Percentiles rank a stretch among this genome's conserved stretches.
These are phyloP conservation scores for Croton laevigatus DNA, from an alignment of 441 rosid genomes.

Conservation along the genomic window DNA sequence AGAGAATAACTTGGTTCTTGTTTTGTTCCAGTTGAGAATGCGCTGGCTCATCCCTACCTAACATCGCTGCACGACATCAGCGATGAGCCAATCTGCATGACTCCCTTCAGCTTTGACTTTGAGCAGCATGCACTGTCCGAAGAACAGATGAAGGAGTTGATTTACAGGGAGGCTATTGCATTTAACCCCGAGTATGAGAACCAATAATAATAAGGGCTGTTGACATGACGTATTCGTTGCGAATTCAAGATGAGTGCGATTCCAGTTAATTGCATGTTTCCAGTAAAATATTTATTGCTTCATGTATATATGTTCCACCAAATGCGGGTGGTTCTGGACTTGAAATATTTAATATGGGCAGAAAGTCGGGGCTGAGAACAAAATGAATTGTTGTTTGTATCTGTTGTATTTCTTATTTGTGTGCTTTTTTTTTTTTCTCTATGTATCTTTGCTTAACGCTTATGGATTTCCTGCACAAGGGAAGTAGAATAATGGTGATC, in stretches of 20 bases:
- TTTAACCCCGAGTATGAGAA: slow-evolving; percentile 70
- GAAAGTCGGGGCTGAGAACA: slow-evolving; percentile 24
- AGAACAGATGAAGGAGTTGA: slow-evolving; percentile 79
- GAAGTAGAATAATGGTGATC: no score
- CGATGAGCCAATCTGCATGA: slow-evolving; percentile 70
- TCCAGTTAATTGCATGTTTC: slow-evolving; percentile 19
- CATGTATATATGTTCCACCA: slow-evolving; percentile 43
- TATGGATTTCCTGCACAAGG: no score
- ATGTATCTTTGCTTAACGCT: no score
- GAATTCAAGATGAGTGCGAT: slow-evolving; percentile 29
- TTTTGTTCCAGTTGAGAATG: slow-evolving; percentile 56
- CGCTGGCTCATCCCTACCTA: slow-evolving; percentile 83
- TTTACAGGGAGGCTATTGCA: slow-evolving; percentile 72
- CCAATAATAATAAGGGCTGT: slow-evolving; percentile 14
- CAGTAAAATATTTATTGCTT: slow-evolving; percentile 25
- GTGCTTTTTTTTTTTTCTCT: neutral
- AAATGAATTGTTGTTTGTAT: slow-evolving; percentile 30
- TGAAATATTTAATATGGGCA: slow-evolving; percentile 27
- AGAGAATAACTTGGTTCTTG: neutral
- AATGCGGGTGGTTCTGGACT: slow-evolving; percentile 31
- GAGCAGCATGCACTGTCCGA: slow-evolving; percentile 58
- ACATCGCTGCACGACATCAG: slow-evolving; percentile 52
- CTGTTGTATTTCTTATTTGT: slow-evolving; percentile 15
- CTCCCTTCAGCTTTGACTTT: slow-evolving; percentile 62
- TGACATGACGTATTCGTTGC: slow-evolving; percentile 9